A percentile compares a stretch with the other conserved stretches of the same genome.
phyloP scores from a whole-genome alignment of 2,329 filamentous ascomycete species.

The Calonectria hawksworthii region DNA sequence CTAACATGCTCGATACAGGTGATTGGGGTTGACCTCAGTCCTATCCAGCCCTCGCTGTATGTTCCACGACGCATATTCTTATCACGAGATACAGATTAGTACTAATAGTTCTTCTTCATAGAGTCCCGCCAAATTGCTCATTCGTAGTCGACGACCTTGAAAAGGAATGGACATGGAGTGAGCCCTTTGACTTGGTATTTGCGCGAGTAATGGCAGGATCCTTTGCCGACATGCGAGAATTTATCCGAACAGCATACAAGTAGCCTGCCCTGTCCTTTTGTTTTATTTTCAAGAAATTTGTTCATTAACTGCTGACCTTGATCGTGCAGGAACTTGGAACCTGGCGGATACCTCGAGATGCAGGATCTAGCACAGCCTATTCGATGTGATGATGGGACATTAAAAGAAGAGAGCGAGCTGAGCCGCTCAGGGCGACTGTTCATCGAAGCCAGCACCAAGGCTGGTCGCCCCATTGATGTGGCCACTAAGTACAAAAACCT shows the following conservation, averaged over 20 bases:
- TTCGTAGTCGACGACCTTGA: constrained; percentile 27
- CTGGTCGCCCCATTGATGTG: constrained; percentile 1
- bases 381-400: constrained; percentile 18
- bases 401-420: background rate
- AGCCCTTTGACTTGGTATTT: constrained; percentile 22
- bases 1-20: no score
- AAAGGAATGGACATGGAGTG: constrained; percentile 20
- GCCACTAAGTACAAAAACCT: constrained; percentile 15
- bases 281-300: background rate
- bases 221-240: constrained; percentile 19
- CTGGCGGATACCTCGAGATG: constrained; percentile 26
- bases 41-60: constrained; percentile 25
- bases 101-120: background rate
- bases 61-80: background rate
- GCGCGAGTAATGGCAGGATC: constrained; percentile 18
- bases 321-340: constrained; percentile 21
- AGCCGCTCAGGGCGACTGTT: background rate
- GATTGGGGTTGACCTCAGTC: constrained; percentile 24
- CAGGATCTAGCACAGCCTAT: constrained; percentile 26
- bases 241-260: constrained; percentile 17
- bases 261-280: background rate
- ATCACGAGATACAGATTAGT: background rate
- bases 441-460: constrained; percentile 20
- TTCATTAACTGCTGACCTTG: background rate
- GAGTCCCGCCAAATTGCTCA: constrained; percentile 22